A percentile compares a stretch with the other conserved stretches of the same genome.
phyloP scores from a whole-genome alignment of 441 rosid species.

The Croton laevigatus region DNA sequence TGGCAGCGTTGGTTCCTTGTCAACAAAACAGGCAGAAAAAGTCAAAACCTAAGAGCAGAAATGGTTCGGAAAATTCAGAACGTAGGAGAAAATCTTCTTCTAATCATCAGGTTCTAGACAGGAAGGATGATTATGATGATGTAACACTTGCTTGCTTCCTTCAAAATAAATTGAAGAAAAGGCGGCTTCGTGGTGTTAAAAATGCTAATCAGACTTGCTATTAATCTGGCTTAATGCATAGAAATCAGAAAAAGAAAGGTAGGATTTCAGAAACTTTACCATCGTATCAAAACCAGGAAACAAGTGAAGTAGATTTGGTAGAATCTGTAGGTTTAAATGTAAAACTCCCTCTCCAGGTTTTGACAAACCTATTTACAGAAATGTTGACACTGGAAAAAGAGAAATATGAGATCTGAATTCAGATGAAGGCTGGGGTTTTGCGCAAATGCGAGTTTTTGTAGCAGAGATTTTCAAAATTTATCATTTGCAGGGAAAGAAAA shows the following conservation, averaged over 20 bases:
- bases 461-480: neutral
- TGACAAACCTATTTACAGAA: neutral
- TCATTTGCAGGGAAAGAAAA: neutral
- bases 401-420: neutral
- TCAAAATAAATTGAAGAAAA: slow-evolving; percentile 25
- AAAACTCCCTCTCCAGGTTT: neutral
- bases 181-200: slow-evolving; percentile 15
- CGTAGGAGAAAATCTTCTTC: neutral
- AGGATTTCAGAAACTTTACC: neutral
- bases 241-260: neutral
- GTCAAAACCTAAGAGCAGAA: neutral
- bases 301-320: slow-evolving; percentile 1
- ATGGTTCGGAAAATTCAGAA: too few species aligned
- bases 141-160: slow-evolving; percentile 29
- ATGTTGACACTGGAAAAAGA: neutral
- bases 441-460: neutral
- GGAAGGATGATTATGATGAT: slow-evolving; percentile 22
- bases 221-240: neutral
- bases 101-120: neutral
- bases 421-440: neutral
- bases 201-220: slow-evolving; percentile 5
- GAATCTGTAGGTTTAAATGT: neutral
- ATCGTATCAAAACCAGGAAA: neutral
- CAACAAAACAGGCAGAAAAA: slow-evolving; percentile 2
- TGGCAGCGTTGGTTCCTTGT: neutral